Percentiles rank a stretch among this genome's conserved stretches.
These are phyloP conservation scores for Senecio squalidus DNA, from an alignment of 140 eudicot species.

Conservation along the genomic window DNA sequence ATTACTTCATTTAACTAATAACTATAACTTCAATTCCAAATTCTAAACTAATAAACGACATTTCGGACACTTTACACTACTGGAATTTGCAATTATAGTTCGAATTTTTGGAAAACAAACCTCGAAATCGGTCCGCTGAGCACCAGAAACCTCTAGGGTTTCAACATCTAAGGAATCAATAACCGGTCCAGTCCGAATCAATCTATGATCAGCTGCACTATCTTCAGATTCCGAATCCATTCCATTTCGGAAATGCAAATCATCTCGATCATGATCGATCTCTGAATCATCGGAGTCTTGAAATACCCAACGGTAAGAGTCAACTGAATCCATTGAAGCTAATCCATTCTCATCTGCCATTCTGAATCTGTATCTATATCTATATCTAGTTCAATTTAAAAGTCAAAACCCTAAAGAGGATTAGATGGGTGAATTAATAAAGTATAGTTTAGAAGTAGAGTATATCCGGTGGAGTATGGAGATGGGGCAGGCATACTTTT, in stretches of 20 bases:
- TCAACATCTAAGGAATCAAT: conserved; percentile 90
- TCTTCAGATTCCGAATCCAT: conserved; percentile 78
- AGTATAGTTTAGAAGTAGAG: too few relatives aligned
- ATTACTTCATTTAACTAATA: too few relatives aligned
- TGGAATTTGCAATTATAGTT: too few relatives aligned
- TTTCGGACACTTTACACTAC: too few relatives aligned
- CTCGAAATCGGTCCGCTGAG: conserved; percentile 66
- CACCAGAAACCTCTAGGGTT: conserved; percentile 88
- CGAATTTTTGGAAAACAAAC: background rate
- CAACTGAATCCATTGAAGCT: conserved; percentile 47
- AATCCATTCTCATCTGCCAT: conserved; percentile 42
- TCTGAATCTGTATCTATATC: background rate
- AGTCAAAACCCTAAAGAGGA: too few relatives aligned
- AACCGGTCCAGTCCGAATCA: conserved; percentile 79
- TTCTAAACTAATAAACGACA: too few relatives aligned
- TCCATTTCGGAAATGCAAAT: conserved; percentile 32
- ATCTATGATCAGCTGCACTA: conserved; percentile 46
- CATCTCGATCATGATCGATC: conserved; percentile 31
- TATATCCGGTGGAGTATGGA: too few relatives aligned
- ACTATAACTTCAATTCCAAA: too few relatives aligned
- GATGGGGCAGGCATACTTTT: too few relatives aligned
- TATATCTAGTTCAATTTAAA: background rate
- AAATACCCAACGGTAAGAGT: conserved; percentile 67
- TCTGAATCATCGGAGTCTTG: conserved; percentile 53
- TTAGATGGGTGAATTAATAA: too few relatives aligned